Base-by-base conservation (phyloP, 176 grass and related monocot genomes). In the Triticum dicoccoides region DNA sequence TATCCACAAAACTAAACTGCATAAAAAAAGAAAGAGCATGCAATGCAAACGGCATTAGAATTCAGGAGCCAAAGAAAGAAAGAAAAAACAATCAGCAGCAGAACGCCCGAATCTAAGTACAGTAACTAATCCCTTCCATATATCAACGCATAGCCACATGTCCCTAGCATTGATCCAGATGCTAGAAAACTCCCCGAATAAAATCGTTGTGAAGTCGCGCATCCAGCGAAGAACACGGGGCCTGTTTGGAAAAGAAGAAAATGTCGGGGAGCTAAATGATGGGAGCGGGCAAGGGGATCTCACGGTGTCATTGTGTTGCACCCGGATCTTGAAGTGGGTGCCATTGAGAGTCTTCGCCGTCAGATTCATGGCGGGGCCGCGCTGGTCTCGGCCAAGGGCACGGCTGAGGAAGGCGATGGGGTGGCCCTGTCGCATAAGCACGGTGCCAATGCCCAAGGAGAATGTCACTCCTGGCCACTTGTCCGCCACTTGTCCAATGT, bases 271-370 rank as follows among this genome's bases (percentile, higher is more conserved):
- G 4, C 61, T 29, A 59, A 76, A 79, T 75, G 78, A 51, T 18
- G 37, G 69, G 80, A 72, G 41, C 47, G 9, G 20, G 64, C 15
- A 58, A 52, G 65, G 71, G 71, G 32, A 17, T 69, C 86, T 87
- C 90, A 98, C 96, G 30, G 88, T 94, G 89, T 98, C 93, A 45
- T 80, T 86, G 63, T 82, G 90, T 51, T 92, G 93, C 52, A 94
- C 90, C 59, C 86, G 86, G 82, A 98, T 98, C 88, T 98, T 92
- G 82, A 98, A 98, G 27, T 89, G 90, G 64, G 79, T 80, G 61
- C 96, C 96, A 84, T 92, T 94, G 78, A 95, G 91, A 65, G 90
- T 98, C 86, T 91, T 98, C 91, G 96, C 93, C 63, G 86, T 92
- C 44, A 98, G 90, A 88, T 89, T 95, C 93, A 96, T 98, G 73